Evolutionary conservation across 2,329 filamentous ascomycete species (phyloP).

Genomic region (Beauveria medogensis): DNA sequence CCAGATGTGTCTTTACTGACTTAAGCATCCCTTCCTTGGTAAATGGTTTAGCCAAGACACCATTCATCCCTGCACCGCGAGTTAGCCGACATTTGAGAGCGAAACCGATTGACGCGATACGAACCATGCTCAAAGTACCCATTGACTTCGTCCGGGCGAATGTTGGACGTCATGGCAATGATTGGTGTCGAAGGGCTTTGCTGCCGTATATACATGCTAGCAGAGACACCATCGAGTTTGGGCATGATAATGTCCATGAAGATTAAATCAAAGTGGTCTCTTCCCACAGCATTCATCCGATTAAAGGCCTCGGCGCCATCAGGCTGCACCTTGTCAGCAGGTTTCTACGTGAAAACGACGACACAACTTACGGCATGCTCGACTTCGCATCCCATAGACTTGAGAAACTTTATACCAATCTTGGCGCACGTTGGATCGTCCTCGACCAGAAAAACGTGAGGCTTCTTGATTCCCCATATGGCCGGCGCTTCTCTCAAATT

Average conservation of each 20-base stretch:
- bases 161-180: slow-evolving; percentile 98
- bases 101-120: slow-evolving; percentile 21
- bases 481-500: slow-evolving; percentile 32
- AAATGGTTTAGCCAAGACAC: slow-evolving; percentile 93
- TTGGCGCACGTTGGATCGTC: slow-evolving; percentile 62
- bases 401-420: slow-evolving; percentile 60
- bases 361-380: slow-evolving; percentile 52
- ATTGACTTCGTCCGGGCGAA: slow-evolving; percentile 89
- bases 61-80: slow-evolving; percentile 75
- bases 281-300: slow-evolving; percentile 54
- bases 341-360: neutral
- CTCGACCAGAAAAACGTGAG: slow-evolving; percentile 84
- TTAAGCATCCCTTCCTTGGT: slow-evolving; percentile 79
- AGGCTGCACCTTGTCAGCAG: slow-evolving; percentile 18
- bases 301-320: slow-evolving; percentile 90
- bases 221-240: slow-evolving; percentile 86
- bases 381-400: slow-evolving; percentile 58
- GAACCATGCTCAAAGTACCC: slow-evolving; percentile 95
- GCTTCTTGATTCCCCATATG: slow-evolving; percentile 54
- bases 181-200: slow-evolving; percentile 77
- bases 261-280: slow-evolving; percentile 55
- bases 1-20: slow-evolving; percentile 81
- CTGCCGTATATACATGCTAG: slow-evolving; percentile 86
- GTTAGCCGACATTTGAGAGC: neutral
- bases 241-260: slow-evolving; percentile 98